phyloP scores from a whole-genome alignment of 768 basidiomycete genomes.

The Boletus fagicola region DNA sequence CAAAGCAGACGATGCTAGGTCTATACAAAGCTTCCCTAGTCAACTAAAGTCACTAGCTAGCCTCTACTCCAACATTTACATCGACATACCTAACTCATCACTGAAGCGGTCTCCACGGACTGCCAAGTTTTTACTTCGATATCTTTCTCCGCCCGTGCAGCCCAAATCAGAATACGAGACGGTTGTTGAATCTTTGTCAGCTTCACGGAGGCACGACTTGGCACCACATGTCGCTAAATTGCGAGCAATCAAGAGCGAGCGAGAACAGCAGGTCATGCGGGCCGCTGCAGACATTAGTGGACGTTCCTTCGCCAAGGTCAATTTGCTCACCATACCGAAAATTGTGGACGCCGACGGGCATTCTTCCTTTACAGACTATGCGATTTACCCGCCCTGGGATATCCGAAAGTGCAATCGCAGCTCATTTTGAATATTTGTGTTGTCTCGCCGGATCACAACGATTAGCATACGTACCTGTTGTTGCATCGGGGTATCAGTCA shows the following conservation, averaged over 20 bases:
- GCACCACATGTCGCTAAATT: conserved; percentile 68
- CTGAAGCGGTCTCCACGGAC: conserved; percentile 39
- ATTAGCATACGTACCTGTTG: conserved; percentile 96
- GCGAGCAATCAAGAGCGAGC: conserved; percentile 73
- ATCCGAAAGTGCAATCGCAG: conserved; percentile 61
- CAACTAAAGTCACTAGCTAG: conserved; percentile 57
- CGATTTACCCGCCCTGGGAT: conserved; percentile 58
- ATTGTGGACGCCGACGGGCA: background rate
- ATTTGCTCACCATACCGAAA: conserved; percentile 9
- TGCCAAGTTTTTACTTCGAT: conserved; percentile 57
- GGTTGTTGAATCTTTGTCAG: conserved; percentile 53
- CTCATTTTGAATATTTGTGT: conserved; percentile 91
- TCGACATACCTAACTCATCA: conserved; percentile 46
- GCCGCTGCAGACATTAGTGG: conserved; percentile 85
- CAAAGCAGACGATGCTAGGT: conserved; percentile 69
- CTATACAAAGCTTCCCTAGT: conserved; percentile 53
- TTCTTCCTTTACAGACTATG: conserved; percentile 63
- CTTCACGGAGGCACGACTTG: conserved; percentile 49
- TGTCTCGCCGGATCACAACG: conserved; percentile 76
- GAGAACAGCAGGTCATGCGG: conserved; percentile 79
- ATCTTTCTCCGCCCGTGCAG: conserved; percentile 35
- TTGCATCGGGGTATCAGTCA: conserved; percentile 77
- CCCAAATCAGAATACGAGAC: conserved; percentile 48
- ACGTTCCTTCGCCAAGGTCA: conserved; percentile 79
- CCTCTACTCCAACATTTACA: conserved; percentile 48